phyloP scores from a whole-genome alignment of 345 rosid species.

The Moricandia arvensis region DNA sequence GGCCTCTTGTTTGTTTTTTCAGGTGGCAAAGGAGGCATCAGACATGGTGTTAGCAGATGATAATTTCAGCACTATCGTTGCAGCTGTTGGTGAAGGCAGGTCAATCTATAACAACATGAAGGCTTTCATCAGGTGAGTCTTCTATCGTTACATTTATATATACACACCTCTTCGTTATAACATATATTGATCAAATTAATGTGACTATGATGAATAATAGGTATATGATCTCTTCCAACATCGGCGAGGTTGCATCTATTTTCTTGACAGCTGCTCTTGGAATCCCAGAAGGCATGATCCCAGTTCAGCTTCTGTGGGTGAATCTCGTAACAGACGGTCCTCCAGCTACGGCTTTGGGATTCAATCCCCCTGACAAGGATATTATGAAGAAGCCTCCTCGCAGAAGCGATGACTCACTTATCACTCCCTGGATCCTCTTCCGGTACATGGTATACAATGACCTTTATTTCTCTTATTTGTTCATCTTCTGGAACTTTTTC shows the following conservation, averaged over 20 bases:
- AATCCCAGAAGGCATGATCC: slow-evolving; percentile 98
- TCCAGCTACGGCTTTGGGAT: slow-evolving; percentile 96
- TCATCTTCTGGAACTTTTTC: neutral
- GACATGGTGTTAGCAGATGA: slow-evolving; percentile 99
- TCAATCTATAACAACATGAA: slow-evolving; percentile 95
- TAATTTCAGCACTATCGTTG: slow-evolving; percentile 90
- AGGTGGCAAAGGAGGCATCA: slow-evolving; percentile 99
- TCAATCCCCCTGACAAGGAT: slow-evolving; percentile 93
- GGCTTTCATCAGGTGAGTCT: slow-evolving; percentile 81
- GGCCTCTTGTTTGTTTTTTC: neutral
- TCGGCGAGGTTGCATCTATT: slow-evolving; percentile 96
- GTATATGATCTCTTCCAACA: slow-evolving; percentile 99
- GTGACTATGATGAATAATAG: slow-evolving; percentile 41
- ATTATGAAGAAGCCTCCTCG: slow-evolving; percentile 95
- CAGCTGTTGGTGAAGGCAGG: slow-evolving; percentile 97
- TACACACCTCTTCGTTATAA: neutral
- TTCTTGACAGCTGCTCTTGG: slow-evolving; percentile 96
- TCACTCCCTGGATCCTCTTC: slow-evolving; percentile 91
- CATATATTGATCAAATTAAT: neutral
- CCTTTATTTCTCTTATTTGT: neutral
- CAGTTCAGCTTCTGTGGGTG: slow-evolving; percentile 99
- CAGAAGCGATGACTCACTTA: slow-evolving; percentile 86
- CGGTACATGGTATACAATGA: slow-evolving; percentile 77
- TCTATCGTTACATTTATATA: neutral
- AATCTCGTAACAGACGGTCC: slow-evolving; percentile 99